Evolutionary conservation across 176 grass and related monocot genomes (phyloP).

Genomic region (Phoenix dactylifera): DNA sequence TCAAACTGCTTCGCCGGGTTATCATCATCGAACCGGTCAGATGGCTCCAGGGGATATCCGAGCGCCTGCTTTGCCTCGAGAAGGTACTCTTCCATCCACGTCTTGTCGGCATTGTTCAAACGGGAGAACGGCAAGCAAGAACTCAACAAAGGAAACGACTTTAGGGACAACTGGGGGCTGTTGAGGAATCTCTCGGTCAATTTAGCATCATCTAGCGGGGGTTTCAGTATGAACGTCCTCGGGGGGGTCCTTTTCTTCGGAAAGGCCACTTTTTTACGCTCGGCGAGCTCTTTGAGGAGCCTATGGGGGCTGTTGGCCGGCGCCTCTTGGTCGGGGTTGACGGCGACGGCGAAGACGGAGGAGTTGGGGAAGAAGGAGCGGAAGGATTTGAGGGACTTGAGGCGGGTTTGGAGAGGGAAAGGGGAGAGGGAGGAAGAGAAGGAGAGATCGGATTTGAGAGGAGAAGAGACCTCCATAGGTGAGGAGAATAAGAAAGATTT

Average conservation of each 20-base stretch:
- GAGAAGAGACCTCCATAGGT: neutral
- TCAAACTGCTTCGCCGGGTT: conserved; percentile 90
- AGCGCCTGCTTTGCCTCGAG: conserved; percentile 98
- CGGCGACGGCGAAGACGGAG: conserved; percentile 16
- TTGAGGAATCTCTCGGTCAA: conserved; percentile 85
- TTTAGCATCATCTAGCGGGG: conserved; percentile 82
- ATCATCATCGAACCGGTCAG: conserved; percentile 59
- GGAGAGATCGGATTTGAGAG: conserved; percentile 31
- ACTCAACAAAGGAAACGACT: conserved; percentile 76
- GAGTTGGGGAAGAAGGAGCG: conserved; percentile 4
- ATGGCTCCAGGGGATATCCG: conserved; percentile 85
- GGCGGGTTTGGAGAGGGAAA: neutral
- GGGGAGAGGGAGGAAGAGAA: conserved; percentile 32
- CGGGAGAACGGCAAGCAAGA: conserved; percentile 82
- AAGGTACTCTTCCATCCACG: conserved; percentile 95
- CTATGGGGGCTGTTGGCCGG: conserved; percentile 78
- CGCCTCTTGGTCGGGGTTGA: conserved; percentile 27
- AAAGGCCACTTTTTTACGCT: conserved; percentile 72
- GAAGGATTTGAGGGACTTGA: conserved; percentile 27
- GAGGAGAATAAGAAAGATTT: neutral
- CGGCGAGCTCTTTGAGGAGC: conserved; percentile 77
- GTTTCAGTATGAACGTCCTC: conserved; percentile 82
- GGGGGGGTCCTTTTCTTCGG: conserved; percentile 82
- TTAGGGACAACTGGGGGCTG: conserved; percentile 94
- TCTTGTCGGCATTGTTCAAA: conserved; percentile 61